Conservation (phyloP, 345 rosid species). For the Citropsis articulata region DNA sequence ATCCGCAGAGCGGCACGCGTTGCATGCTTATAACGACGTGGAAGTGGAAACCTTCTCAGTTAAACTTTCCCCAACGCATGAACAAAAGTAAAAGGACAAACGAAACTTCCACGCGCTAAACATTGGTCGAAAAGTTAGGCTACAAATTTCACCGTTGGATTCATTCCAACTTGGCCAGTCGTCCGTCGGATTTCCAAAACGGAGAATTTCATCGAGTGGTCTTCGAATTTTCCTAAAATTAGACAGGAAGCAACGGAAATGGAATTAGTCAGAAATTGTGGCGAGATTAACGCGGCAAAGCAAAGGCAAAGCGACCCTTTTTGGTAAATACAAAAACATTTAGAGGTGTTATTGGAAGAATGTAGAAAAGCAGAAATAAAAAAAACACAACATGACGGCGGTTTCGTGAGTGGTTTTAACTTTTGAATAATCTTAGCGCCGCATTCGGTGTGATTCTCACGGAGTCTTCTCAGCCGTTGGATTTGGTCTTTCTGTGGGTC, state of each 20-base stretch:
- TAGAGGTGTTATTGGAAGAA: not conserved
- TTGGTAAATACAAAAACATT: not conserved
- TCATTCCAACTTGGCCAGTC: not conserved
- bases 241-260: not conserved
- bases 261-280: constrained; percentile 18
- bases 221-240: not conserved
- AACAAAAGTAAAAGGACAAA: not conserved
- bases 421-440: constrained; percentile 28
- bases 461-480: not conserved
- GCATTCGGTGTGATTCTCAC: not conserved
- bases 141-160: not conserved
- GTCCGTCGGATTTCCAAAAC: not conserved
- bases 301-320: not conserved
- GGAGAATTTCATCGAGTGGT: not conserved
- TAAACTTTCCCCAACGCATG: not conserved
- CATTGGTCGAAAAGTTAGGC: not conserved
- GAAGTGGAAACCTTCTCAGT: not conserved
- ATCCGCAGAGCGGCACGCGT: not conserved
- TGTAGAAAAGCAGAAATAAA: not conserved
- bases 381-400: constrained; percentile 10
- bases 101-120: not conserved
- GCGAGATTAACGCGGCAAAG: constrained; percentile 34
- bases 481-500: not conserved
- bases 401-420: not conserved
- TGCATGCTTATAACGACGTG: not conserved